These are phyloP conservation scores for Trifolium repens DNA, from an alignment of 306 rosid genomes.

Conservation along the genomic window DNA sequence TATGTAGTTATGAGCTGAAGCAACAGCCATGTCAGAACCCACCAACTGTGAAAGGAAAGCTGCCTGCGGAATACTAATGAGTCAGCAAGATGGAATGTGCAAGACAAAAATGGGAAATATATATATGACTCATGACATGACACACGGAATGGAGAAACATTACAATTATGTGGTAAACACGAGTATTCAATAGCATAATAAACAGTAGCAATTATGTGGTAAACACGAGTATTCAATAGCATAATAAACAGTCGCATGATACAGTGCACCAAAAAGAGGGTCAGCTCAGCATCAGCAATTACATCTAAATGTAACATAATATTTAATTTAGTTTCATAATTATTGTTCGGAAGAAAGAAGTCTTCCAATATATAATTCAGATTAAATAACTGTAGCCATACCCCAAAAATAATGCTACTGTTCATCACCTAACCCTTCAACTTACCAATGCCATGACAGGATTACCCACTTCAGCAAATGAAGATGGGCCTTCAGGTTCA, in stretches of 20 bases:
- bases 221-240: conserved; percentile 27
- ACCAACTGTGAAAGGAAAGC: conserved; percentile 72
- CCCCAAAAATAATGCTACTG: conserved; percentile 14
- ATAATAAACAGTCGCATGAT: conserved; percentile 33
- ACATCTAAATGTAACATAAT: conserved; percentile 20
- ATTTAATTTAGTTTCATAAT: conserved; percentile 2
- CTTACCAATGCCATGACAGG: conserved; percentile 96
- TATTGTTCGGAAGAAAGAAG: conserved; percentile 12
- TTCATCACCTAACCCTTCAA: conserved; percentile 35
- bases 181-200: conserved; percentile 31
- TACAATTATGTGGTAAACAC: conserved; percentile 3
- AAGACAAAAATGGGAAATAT: conserved; percentile 24
- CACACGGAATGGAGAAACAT: conserved; percentile 9
- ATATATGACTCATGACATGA: conserved; percentile 12
- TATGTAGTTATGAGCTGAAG: conserved; percentile 76
- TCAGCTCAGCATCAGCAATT: conserved; percentile 28
- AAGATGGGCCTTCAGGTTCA: conserved; percentile 66
- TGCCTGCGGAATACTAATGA: conserved; percentile 62
- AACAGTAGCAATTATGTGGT: conserved; percentile 32
- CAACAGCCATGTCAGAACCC: conserved; percentile 80
- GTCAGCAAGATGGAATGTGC: conserved; percentile 2
- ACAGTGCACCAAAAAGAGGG: conserved; percentile 14
- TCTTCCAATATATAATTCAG: conserved; percentile 23
- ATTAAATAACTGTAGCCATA: conserved; percentile 15
- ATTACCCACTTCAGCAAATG: conserved; percentile 88